A percentile compares a stretch with the other conserved stretches of the same genome.
phyloP scores from a whole-genome alignment of 108 stramenopile species.

The Discostella pseudostelligera region DNA sequence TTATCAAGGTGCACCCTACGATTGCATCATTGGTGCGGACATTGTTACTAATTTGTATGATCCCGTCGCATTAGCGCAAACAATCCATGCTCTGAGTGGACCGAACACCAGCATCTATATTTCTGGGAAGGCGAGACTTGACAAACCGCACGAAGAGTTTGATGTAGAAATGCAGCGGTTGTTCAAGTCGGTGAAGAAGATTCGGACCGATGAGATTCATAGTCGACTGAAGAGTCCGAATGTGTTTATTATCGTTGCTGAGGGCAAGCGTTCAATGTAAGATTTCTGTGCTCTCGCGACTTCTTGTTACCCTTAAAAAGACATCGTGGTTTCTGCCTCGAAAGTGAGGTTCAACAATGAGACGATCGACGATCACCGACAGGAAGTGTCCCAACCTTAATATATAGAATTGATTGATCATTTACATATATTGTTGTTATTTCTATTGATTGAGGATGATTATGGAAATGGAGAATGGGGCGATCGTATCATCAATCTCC shows the following conservation, averaged over 20 bases:
- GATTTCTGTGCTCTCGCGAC: no score
- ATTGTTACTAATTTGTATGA: constrained; percentile 79
- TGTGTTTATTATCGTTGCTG: constrained; percentile 58
- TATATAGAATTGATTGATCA: no score
- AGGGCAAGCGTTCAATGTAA: constrained; percentile 24
- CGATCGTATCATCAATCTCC: no score
- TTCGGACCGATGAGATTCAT: constrained; percentile 7
- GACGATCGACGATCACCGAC: constrained; percentile 1
- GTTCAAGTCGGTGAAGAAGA: constrained; percentile 48
- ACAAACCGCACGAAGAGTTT: constrained; percentile 55
- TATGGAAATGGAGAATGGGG: background rate
- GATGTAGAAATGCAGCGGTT: constrained; percentile 50
- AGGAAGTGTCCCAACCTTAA: no score
- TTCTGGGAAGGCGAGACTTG: constrained; percentile 58
- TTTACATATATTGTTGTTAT: no score
- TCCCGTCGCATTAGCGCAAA: constrained; percentile 62
- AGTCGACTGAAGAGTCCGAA: constrained; percentile 65
- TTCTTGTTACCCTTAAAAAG: no score
- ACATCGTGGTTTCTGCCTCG: no score
- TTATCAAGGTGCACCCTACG: constrained; percentile 44
- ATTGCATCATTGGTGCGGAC: constrained; percentile 79
- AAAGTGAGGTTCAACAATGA: no score
- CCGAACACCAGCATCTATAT: constrained; percentile 60
- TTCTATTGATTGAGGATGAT: no score
- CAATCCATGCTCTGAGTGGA: constrained; percentile 57